Conservation (phyloP, 192 early-diverging fungal genomes). For the Geranomyces variabilis region DNA sequence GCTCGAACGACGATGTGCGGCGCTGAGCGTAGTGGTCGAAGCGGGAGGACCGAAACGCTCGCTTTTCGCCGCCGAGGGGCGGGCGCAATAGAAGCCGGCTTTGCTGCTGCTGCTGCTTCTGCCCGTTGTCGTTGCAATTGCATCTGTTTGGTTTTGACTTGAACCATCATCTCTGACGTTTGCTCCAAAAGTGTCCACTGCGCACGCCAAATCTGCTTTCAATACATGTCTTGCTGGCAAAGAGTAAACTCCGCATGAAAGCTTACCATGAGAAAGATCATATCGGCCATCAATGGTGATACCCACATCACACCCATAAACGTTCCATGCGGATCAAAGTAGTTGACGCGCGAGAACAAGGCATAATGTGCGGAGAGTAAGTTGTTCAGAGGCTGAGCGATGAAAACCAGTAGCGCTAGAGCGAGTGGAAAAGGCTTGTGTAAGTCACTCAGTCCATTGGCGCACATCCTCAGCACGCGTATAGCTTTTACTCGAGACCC, state of each 20-base stretch:
- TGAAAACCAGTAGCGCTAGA: slow-evolving; percentile 31
- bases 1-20: no score
- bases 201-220: not conserved
- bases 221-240: no score
- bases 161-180: slow-evolving; percentile 6
- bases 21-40: no score
- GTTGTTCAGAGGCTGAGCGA: slow-evolving; percentile 31
- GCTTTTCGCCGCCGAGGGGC: no score
- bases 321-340: slow-evolving; percentile 43
- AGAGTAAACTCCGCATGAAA: not conserved
- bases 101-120: no score
- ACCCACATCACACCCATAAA: slow-evolving; percentile 43
- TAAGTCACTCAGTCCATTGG: not conserved
- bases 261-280: slow-evolving; percentile 36
- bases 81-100: no score
- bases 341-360: slow-evolving; percentile 32
- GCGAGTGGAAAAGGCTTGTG: not conserved
- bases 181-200: slow-evolving; percentile 21
- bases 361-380: slow-evolving; percentile 23
- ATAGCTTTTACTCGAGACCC: not conserved
- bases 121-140: not conserved
- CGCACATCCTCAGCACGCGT: not conserved
- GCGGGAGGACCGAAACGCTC: no score
- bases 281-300: slow-evolving; percentile 34
- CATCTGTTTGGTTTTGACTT: slow-evolving; percentile 18